These are phyloP conservation scores for Bacidia rubella DNA, from an alignment of 495 filamentous ascomycete genomes.

Conservation along the genomic window DNA sequence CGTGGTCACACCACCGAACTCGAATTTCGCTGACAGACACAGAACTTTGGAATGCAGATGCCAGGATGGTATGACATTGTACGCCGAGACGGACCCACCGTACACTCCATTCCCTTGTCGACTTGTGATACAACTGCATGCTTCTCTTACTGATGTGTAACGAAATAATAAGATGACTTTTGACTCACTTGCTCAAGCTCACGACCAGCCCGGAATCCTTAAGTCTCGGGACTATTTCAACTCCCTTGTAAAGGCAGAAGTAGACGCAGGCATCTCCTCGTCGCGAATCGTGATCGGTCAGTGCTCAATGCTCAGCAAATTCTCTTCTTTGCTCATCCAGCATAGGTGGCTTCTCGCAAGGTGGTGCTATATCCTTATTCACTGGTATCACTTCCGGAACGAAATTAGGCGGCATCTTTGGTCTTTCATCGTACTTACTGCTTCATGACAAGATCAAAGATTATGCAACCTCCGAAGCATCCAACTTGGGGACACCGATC, in stretches of 20 bases:
- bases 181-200: constrained; percentile 35
- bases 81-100: constrained; percentile 2
- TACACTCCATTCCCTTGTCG: background rate
- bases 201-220: constrained; percentile 74
- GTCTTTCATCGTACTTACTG: constrained; percentile 69
- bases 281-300: constrained; percentile 73
- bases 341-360: constrained; percentile 44
- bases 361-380: constrained; percentile 46
- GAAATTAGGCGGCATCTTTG: constrained; percentile 79
- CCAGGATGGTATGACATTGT: constrained; percentile 27
- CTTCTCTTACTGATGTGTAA: background rate
- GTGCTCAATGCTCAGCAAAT: constrained; percentile 43
- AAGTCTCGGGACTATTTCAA: constrained; percentile 63
- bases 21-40: constrained; percentile 5
- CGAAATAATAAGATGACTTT: constrained; percentile 11
- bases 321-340: constrained; percentile 4
- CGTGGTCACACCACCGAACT: background rate
- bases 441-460: constrained; percentile 57
- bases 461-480: constrained; percentile 45
- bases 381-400: constrained; percentile 56
- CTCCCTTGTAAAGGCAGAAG: constrained; percentile 65
- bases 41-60: constrained; percentile 76
- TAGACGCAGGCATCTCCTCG: constrained; percentile 68
- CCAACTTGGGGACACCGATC: constrained; percentile 69
- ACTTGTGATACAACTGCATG: background rate